Base-by-base conservation (phyloP, 495 filamentous ascomycete species). In the Talaromyces ruber region DNA sequence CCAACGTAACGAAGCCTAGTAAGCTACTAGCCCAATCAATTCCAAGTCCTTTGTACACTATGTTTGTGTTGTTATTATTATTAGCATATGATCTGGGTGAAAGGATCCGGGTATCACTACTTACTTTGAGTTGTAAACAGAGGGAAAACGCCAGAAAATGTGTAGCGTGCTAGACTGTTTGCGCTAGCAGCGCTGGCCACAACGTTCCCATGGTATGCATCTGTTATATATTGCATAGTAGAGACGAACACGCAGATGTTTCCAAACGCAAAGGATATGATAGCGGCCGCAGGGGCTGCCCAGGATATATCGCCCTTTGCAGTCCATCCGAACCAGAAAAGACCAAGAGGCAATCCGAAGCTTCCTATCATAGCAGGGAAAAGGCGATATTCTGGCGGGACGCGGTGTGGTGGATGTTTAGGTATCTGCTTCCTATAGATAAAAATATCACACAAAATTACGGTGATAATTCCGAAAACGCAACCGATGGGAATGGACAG, bases 221-320 rank as follows among this genome's bases (percentile, higher is more conserved):
- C 87, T 22, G 82, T 71, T 0, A 85, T 70, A 63, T 88, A 89
- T 56, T 71, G 65, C 26, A 73, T 71, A 60, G 66, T 57, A 45
- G 65, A 61, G 11, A 81, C 76, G 57, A 87, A 88, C 6, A 88
- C 70, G 62, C 74, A 76, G 5, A 89, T 65, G 16, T 86, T 88
- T 3, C 86, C 87, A 80, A 82, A 89, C 0, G 82, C 86, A 68
- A 91, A 90, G 1, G 86, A 76, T 25, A 87, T 71, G 6, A 84
- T 80, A 3, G 85, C 79, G 69, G 82, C 64, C 70, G 83, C 51
- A 70, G 73, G 71, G 30, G 63, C 67, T 8, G 67, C 64, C 79
- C 83, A 75, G 67, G 71, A 62, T 45, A 77, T 65, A n/a, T 63
- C 59, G 0, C 18, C 7, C 9, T 65, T 64, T 2, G 79, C 66